Conservation (phyloP, 2,329 filamentous ascomycete genomes). For the Colletotrichum costaricense region DNA sequence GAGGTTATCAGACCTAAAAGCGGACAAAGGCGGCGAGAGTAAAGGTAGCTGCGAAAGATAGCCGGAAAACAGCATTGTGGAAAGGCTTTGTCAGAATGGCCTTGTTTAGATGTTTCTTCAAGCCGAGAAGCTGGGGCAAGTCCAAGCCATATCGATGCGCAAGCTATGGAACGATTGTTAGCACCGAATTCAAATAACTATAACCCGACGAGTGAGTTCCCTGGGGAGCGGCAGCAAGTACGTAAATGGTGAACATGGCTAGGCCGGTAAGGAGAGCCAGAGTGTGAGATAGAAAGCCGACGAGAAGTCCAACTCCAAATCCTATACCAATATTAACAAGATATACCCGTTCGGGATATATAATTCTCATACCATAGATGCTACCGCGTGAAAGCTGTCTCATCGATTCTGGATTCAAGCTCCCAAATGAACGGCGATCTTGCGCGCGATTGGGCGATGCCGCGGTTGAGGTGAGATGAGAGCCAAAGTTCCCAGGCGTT, state of each 20-base stretch:
- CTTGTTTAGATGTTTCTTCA: conserved; percentile 46
- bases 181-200: not conserved
- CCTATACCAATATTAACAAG: conserved; percentile 52
- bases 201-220: not conserved
- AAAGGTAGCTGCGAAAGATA: conserved; percentile 78
- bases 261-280: conserved; percentile 76
- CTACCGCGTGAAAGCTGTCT: conserved; percentile 32
- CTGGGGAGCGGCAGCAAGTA: conserved; percentile 47
- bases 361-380: conserved; percentile 17
- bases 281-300: conserved; percentile 78
- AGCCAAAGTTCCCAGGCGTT: not conserved
- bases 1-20: conserved; percentile 50
- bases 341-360: no score
- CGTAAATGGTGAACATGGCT: conserved; percentile 72
- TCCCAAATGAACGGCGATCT: not conserved
- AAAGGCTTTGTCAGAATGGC: conserved; percentile 19
- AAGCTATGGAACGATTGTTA: conserved; percentile 39
- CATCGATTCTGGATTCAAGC: conserved; percentile 23
- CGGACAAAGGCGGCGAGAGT: conserved; percentile 66
- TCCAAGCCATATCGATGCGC: conserved; percentile 48
- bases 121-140: conserved; percentile 43
- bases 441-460: not conserved
- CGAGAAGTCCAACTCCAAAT: conserved; percentile 70
- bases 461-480: not conserved
- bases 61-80: conserved; percentile 30